Base-by-base conservation (phyloP, 1,284 basidiomycete genomes). In the Kwoniella shivajii region DNA sequence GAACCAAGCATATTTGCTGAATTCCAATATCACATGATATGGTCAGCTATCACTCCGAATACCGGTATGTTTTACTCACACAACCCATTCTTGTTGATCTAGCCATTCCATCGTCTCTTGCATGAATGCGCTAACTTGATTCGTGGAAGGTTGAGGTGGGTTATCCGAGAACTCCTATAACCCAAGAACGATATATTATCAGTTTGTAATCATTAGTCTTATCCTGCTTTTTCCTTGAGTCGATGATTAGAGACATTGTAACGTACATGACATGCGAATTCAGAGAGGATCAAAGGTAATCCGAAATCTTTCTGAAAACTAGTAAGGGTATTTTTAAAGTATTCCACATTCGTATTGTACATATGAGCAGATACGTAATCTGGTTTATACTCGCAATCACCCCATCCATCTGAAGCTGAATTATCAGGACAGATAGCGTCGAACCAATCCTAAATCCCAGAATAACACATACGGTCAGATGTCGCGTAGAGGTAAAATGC, bases 1-100 rank as follows among this genome's bases (percentile, higher is more conserved):
- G 53, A 69, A 69, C 67, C 67, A 69, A 4, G 67, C 65, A 33
- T 65, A 69, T 49, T 64, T 63, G 47, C 63, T 62, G n/a, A n/a
- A 42, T 29, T 16, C 14, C 10, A 20, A 26, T 31, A 30, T 41
- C 26, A 33, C n/a, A n/a, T n/a, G 1, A 24, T n/a, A 1, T 24
- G 20, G 26, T 6, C 24, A 45, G 18, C n/a, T 18, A 13, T 16
- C 16, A 20, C 27, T 14, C 9, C n/a, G 26, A 16, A 13, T 20
- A 50, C 26, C 20, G 10, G 31, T 24, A 6, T 13, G 4, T 36
- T 6, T 38, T 14, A 59, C 64, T 53, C 44, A 66, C 66, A 61
- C 48, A 10, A 62, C 60, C 67, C 67, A 74, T 20, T 61, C 55
- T 11, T 66, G 65, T n/a, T 50, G 37, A 56, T 74, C 68, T 3